Percentiles rank a stretch among this genome's conserved stretches.
phyloP scores from a whole-genome alignment of 352 stramenopile genomes.

The Phytophthora cactorum region DNA sequence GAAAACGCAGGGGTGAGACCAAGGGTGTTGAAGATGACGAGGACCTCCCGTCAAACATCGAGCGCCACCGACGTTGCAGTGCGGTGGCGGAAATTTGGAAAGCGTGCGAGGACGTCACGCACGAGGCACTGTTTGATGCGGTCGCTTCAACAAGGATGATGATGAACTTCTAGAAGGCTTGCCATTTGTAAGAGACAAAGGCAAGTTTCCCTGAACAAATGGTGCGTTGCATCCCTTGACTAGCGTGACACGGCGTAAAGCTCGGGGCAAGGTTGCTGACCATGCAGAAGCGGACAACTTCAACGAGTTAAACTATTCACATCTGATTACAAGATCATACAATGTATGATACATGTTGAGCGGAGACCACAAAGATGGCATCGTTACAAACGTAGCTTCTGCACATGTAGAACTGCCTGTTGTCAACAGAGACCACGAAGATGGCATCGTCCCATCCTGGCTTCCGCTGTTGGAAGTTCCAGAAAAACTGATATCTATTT shows the following conservation, averaged over 20 bases:
- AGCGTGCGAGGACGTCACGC: neutral
- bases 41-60: conserved; percentile 17
- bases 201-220: neutral
- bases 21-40: neutral
- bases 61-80: conserved; percentile 6
- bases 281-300: conserved; percentile 13
- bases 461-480: too few relatives aligned
- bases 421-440: too few relatives aligned
- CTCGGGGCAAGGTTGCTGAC: conserved; percentile 9
- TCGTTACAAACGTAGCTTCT: too few relatives aligned
- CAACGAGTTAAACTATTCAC: conserved; percentile 13
- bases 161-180: conserved; percentile 2
- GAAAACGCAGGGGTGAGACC: neutral
- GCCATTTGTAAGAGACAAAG: neutral
- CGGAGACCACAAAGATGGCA: too few relatives aligned
- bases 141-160: conserved; percentile 19
- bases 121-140: conserved; percentile 11
- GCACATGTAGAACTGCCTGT: too few relatives aligned
- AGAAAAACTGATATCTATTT: too few relatives aligned
- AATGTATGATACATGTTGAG: too few relatives aligned
- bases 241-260: conserved; percentile 27
- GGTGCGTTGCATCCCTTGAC: conserved; percentile 10
- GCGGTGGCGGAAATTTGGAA: neutral
- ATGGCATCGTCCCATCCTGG: too few relatives aligned
- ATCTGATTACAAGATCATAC: conserved; percentile 4